A percentile compares a stretch with the other conserved stretches of the same genome.
These are phyloP conservation scores for Phytophthora sojae DNA, from an alignment of 352 stramenopile genomes.

Conservation along the genomic window DNA sequence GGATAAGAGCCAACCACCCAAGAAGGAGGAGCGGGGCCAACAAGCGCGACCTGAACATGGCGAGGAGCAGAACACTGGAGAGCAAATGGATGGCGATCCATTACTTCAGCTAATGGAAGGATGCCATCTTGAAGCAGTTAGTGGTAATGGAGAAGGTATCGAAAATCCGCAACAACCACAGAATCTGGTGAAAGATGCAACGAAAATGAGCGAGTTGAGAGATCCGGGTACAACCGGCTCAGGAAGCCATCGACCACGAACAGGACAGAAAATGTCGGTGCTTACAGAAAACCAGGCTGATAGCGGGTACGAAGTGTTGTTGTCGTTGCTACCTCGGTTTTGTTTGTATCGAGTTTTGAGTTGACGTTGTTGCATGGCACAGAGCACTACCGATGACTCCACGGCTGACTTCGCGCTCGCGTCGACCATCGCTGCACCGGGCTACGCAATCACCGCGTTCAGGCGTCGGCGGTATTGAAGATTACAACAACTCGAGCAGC, in stretches of 20 bases:
- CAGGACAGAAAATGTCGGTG: background rate
- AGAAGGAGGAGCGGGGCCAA: background rate
- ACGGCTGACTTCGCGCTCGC: constrained; percentile 11
- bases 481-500: constrained; percentile 14
- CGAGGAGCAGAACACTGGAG: constrained; percentile 7
- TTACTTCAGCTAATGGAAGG: constrained; percentile 27
- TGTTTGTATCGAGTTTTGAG: too few species aligned
- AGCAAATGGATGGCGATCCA: constrained; percentile 2
- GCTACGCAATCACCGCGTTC: background rate
- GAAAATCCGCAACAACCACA: background rate
- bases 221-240: background rate
- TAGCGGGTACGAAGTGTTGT: constrained; percentile 1
- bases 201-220: constrained; percentile 21
- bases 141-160: background rate
- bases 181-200: background rate
- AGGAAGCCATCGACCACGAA: background rate
- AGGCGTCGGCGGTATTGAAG: constrained; percentile 4
- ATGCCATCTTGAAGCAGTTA: constrained; percentile 13
- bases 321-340: background rate
- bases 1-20: constrained; percentile 11
- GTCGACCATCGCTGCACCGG: constrained; percentile 26
- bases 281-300: constrained; percentile 25
- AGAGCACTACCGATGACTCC: constrained; percentile 5
- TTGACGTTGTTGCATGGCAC: background rate
- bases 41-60: constrained; percentile 18